Base-by-base conservation (phyloP, 2,329 filamentous ascomycete species). In the Metarhizium album region DNA sequence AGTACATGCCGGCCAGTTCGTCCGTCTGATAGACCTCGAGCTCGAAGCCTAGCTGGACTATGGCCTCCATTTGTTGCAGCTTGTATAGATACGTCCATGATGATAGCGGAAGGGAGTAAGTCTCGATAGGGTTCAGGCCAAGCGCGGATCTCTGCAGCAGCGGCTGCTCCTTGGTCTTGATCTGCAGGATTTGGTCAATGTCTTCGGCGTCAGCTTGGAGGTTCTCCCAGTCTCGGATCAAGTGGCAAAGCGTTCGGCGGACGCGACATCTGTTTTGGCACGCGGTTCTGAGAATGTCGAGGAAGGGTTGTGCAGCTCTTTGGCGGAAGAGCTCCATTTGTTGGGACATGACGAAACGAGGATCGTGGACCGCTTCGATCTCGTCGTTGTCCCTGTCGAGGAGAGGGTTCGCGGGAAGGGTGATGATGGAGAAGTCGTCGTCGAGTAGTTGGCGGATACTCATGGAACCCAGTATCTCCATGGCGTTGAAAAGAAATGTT, bases 61-160 rank as follows among this genome's bases (percentile, higher is more conserved):
- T 84, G 74, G 83, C 86, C 63, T 91, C 85, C 76, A 96, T 88
- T 60, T 91, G 81, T 29, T 79, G 80, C n/a, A 96, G 75, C 66
- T 96, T 97, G 67, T 95, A 87, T 53, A 90, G 79, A 60, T 91
- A 94, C 0, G 84, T 80, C 93, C 93, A 98, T 3, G 86, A 90
- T 1, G 87, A 89, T 1, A 97, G 74, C 0, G 89, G 83, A 48
- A 87, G 84, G 0, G 83, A 76, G 62, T 80, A 84, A 1, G 80
- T 71, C 43, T 83, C 77, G 2, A 69, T 70, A 47, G 71, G 73
- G 0, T 68, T 62, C 53, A 60, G 49, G 27, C 56, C 55, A 23
- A 57, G 51, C 1, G 63, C 59, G 1, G 69, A 68, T 47, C 63
- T 72, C 52, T 75, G 73, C 33, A 74, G 66, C 16, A 84, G 65